Conservation (phyloP, 306 rosid species). For the Alnus rubra region DNA sequence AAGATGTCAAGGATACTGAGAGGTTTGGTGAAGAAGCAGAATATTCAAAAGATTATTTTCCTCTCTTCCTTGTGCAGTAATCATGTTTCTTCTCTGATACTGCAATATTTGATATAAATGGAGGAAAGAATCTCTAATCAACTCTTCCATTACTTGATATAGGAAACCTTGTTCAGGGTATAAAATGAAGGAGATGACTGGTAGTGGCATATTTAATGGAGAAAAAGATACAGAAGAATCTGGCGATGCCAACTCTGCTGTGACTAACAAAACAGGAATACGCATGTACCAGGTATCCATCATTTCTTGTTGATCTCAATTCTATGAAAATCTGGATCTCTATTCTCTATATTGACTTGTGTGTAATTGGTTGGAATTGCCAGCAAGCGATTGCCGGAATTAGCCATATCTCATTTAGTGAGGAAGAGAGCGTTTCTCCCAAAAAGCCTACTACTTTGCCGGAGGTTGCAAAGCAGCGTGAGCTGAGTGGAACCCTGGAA, state of each 20-base stretch:
- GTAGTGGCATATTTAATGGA: slow-evolving; percentile 89
- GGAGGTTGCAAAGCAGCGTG: slow-evolving; percentile 99
- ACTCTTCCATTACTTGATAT: slow-evolving; percentile 11
- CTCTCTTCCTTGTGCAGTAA: not conserved
- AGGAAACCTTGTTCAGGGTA: slow-evolving; percentile 93
- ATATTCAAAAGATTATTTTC: not conserved
- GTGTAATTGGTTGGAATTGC: slow-evolving; percentile 31
- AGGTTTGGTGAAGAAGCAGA: not conserved
- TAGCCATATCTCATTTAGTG: slow-evolving; percentile 92
- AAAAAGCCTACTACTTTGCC: slow-evolving; percentile 72
- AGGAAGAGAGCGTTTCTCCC: slow-evolving; percentile 74
- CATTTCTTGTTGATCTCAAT: not conserved
- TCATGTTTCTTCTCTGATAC: not conserved
- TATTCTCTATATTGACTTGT: slow-evolving; percentile 12
- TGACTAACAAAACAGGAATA: slow-evolving; percentile 66
- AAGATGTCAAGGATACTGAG: not conserved
- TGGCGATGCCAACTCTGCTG: slow-evolving; percentile 54
- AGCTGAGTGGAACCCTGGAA: slow-evolving; percentile 87
- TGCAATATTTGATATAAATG: slow-evolving; percentile 14
- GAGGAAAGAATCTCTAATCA: slow-evolving; percentile 6
- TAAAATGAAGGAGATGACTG: slow-evolving; percentile 98
- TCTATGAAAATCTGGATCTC: not conserved
- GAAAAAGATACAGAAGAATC: slow-evolving; percentile 60
- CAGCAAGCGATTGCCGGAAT: slow-evolving; percentile 90
- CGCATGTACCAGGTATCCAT: slow-evolving; percentile 89